These are phyloP conservation scores for Kwoniella dendrophila DNA, from an alignment of 768 basidiomycete species.

Conservation along the genomic window DNA sequence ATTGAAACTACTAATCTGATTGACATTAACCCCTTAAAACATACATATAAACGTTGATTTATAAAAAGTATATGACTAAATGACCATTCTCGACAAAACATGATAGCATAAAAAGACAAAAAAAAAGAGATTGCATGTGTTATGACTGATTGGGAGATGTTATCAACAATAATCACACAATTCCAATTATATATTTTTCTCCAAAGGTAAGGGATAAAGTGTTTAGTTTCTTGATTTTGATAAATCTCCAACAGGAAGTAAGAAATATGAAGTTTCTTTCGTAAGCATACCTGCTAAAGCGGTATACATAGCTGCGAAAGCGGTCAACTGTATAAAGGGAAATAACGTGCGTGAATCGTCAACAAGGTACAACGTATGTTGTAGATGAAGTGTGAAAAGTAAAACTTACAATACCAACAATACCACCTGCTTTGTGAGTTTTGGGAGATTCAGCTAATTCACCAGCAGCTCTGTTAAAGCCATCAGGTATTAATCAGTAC, in stretches of 20 bases:
- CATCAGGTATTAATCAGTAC: background rate
- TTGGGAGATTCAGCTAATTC: slow-evolving; percentile 52
- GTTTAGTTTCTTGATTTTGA: slow-evolving; percentile 20
- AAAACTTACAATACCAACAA: slow-evolving; percentile 54
- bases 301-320: slow-evolving; percentile 54
- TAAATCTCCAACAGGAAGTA: slow-evolving; percentile 53
- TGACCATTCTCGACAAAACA: too few species aligned
- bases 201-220: background rate
- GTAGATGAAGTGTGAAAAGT: background rate
- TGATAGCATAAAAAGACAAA: too few species aligned
- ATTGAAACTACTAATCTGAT: too few species aligned
- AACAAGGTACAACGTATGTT: background rate
- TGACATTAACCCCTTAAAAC: too few species aligned
- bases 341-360: slow-evolving; percentile 7
- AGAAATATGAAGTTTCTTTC: slow-evolving; percentile 53
- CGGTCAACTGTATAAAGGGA: slow-evolving; percentile 41
- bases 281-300: slow-evolving; percentile 56
- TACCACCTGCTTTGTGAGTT: slow-evolving; percentile 54
- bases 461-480: slow-evolving; percentile 52
- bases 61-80: too few species aligned
- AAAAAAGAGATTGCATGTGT: too few species aligned
- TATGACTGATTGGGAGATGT: too few species aligned
- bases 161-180: too few species aligned
- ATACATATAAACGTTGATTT: too few species aligned
- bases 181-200: background rate